Evolutionary conservation across 805 yeast species (phyloP), one percentile per base, ranked within the genome.

Genomic region (Monosporozyma aerobia): DNA sequence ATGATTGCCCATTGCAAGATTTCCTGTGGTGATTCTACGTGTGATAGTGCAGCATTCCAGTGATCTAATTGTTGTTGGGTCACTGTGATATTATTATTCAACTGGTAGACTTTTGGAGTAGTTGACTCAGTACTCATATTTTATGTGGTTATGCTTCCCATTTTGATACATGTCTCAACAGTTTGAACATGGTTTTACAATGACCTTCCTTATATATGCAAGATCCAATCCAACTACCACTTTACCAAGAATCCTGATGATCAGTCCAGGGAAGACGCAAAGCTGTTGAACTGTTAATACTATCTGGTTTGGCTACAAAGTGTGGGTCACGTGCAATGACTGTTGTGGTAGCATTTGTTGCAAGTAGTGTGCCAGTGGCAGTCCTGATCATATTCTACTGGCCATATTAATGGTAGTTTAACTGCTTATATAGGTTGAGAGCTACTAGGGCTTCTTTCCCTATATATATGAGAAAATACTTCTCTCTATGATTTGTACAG

Each of bases 1-100:
- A 79, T 67, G 14, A 85, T 70, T 0, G 96, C 80, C 97, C 98
- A 92, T 61, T 76, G 72, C 29, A 92, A 70, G 53, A 92, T 81
- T 54, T 88, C 87, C 57, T 81, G 79, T 0, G 97, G 89, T 1
- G 80, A 63, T 1, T 57, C 33, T 16, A 79, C 66, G 7, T 71
- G 63, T n/a, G 76, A 71, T 22, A 90, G 74, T 9, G 76, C 73
- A n/a, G 70, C 61, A 69, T 90, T 90, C 68, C 87, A 74, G 63
- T 83, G 86, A 23, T 73, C 76, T 22, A 90, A 60, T 53, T 88
- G 90, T 23, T 73, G 76, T 47, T 73, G 70, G 0, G 81, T 69
- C 35, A 82, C 67, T 22, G 62, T 51, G 8, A 69, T 63, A 19
- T 62, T 65, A 53, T 66, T 66, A 49, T 68, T 69, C 53, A 73